These are phyloP conservation scores for Zygoascus meyerae DNA, from an alignment of 1,139 yeast genomes.

Conservation along the genomic window DNA sequence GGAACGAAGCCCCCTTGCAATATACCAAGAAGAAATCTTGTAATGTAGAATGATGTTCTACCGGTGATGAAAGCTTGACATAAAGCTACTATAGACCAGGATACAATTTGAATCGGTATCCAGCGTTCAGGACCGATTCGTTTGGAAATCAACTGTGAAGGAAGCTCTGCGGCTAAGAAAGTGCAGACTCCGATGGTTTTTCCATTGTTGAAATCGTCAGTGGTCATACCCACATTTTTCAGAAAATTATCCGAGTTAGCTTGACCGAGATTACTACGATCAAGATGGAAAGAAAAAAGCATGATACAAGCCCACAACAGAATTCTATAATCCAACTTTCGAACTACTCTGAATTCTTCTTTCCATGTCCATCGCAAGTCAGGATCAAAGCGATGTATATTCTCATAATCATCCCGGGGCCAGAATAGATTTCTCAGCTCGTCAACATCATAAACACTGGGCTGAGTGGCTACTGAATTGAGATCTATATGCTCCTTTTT, in stretches of 20 bases:
- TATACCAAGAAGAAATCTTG: constrained; percentile 43
- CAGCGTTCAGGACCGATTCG: constrained; percentile 49
- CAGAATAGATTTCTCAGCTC: constrained; percentile 1
- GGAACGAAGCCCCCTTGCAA: constrained; percentile 54
- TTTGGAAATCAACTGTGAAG: constrained; percentile 49
- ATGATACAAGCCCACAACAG: constrained; percentile 42
- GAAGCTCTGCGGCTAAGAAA: constrained; percentile 46
- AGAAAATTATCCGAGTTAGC: constrained; percentile 48
- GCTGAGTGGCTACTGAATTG: constrained; percentile 15
- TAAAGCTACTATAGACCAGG: constrained; percentile 48
- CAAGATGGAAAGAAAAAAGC: constrained; percentile 48
- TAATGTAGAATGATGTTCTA: constrained; percentile 37
- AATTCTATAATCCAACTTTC: constrained; percentile 45
- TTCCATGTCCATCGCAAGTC: constrained; percentile 41
- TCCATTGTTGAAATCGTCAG: constrained; percentile 47
- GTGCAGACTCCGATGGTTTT: constrained; percentile 40
- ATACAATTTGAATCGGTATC: constrained; percentile 46
- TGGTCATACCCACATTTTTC: constrained; percentile 40
- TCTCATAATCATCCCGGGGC: constrained; percentile 38
- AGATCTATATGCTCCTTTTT: constrained; percentile 9
- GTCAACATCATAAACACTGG: constrained; percentile 12
- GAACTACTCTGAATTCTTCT: constrained; percentile 40
- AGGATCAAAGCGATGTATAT: constrained; percentile 43
- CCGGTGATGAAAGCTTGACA: constrained; percentile 39
- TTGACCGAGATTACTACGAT: constrained; percentile 46